phyloP scores from a whole-genome alignment of 768 basidiomycete species.

The Hortiboletus flavorubellus region DNA sequence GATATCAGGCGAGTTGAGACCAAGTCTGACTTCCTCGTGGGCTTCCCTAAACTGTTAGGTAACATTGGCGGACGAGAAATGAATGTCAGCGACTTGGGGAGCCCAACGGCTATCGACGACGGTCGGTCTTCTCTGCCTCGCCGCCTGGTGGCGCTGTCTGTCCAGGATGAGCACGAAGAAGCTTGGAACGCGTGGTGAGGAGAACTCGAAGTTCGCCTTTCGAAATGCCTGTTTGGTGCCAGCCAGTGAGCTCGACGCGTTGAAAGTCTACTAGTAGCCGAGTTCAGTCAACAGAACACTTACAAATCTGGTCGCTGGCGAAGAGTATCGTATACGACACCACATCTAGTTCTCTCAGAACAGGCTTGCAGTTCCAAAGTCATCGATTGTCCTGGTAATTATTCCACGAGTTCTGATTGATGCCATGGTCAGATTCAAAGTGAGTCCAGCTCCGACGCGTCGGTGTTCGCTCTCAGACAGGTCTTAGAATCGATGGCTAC shows the following conservation, averaged over 20 bases:
- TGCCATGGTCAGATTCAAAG: slow-evolving; percentile 71
- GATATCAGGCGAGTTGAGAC: slow-evolving; percentile 51
- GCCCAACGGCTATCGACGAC: slow-evolving; percentile 69
- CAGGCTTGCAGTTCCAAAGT: slow-evolving; percentile 11
- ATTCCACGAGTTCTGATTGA: neutral
- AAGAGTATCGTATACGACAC: slow-evolving; percentile 30
- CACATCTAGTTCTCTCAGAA: slow-evolving; percentile 21
- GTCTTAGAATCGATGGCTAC: slow-evolving; percentile 78
- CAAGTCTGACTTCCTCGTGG: slow-evolving; percentile 77
- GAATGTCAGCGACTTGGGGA: neutral
- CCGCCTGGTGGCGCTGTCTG: slow-evolving; percentile 86
- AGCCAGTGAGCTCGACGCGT: neutral
- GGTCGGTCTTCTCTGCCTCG: slow-evolving; percentile 66
- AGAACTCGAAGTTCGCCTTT: slow-evolving; percentile 67
- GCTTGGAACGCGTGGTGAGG: slow-evolving; percentile 81
- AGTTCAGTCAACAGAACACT: slow-evolving; percentile 27
- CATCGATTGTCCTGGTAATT: neutral
- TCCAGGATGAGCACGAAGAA: slow-evolving; percentile 70
- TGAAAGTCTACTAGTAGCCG: neutral
- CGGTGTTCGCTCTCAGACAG: neutral
- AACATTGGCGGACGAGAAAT: neutral
- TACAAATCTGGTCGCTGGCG: slow-evolving; percentile 48
- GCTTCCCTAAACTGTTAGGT: slow-evolving; percentile 71
- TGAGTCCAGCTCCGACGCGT: slow-evolving; percentile 15
- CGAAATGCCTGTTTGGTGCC: slow-evolving; percentile 20